Evolutionary conservation across 2,329 filamentous ascomycete species (phyloP).

Genomic region (Sporothrix curviconia): DNA sequence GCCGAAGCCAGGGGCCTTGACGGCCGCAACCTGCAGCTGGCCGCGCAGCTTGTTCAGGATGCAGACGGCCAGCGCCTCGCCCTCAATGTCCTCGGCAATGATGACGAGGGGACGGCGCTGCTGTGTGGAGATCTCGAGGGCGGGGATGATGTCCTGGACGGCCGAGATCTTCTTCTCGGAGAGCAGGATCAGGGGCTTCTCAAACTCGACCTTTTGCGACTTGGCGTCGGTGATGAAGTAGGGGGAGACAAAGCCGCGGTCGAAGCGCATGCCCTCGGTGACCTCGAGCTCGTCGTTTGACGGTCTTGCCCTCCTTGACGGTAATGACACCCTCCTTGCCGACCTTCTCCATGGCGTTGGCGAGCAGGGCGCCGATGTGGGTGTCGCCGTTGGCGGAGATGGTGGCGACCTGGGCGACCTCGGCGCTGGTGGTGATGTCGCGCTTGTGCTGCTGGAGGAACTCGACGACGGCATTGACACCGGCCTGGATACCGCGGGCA

Average conservation of each 20-base stretch:
- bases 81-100: conserved; percentile 98
- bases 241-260: conserved; percentile 95
- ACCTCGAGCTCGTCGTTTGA: conserved; percentile 96
- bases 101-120: conserved; percentile 93
- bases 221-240: conserved; percentile 99
- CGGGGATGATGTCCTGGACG: conserved; percentile 97
- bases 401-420: conserved; percentile 96
- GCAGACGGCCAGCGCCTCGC: conserved; percentile 95
- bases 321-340: conserved; percentile 99
- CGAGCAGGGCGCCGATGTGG: conserved; percentile 91
- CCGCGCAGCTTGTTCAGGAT: conserved; percentile 99
- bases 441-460: conserved; percentile 94
- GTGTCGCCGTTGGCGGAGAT: conserved; percentile 96
- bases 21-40: conserved; percentile 94
- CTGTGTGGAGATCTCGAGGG: conserved; percentile 94
- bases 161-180: conserved; percentile 99
- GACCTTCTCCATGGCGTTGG: conserved; percentile 99
- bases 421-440: conserved; percentile 93
- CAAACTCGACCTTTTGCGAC: conserved; percentile 97
- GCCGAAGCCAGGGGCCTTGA: conserved; percentile 98
- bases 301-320: conserved; percentile 99
- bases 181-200: conserved; percentile 97
- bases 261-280: conserved; percentile 99
- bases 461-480: conserved; percentile 88
- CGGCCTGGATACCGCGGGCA: conserved; percentile 92